Evolutionary conservation across 305 asterid species (phyloP).

Genomic region (Fraxinus nigra): DNA sequence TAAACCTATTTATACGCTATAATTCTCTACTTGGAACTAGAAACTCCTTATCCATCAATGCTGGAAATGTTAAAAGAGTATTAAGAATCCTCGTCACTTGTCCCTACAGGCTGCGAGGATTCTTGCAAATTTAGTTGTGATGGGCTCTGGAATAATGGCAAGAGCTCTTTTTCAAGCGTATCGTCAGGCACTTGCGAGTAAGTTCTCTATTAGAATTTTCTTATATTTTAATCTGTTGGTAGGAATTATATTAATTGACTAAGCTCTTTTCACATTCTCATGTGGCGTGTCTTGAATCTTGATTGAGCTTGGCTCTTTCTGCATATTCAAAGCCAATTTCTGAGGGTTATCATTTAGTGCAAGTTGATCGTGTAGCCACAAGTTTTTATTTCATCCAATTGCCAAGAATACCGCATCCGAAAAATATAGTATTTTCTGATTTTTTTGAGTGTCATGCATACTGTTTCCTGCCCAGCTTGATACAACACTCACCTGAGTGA

Average conservation of each 20-base stretch:
- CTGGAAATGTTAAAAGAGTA: neutral
- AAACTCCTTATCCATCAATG: neutral
- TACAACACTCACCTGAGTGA: neutral
- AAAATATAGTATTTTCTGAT: neutral
- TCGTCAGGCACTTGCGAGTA: constrained; percentile 87
- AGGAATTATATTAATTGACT: neutral
- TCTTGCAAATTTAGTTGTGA: constrained; percentile 63
- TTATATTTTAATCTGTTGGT: neutral
- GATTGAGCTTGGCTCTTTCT: neutral
- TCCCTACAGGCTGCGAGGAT: constrained; percentile 63
- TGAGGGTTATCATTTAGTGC: neutral
- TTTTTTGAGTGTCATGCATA: neutral
- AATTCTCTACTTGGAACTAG: neutral
- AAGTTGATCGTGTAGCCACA: neutral
- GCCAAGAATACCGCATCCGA: neutral
- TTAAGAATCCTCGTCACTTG: constrained; percentile 2
- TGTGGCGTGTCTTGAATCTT: neutral
- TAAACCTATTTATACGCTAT: neutral
- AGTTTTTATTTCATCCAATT: constrained; percentile 3
- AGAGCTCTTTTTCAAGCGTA: constrained; percentile 83
- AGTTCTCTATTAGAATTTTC: constrained; percentile 23
- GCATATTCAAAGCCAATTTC: neutral
- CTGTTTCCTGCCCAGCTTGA: neutral
- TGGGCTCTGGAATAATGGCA: constrained; percentile 72
- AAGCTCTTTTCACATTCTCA: neutral